Conservation (phyloP, 2,329 filamentous ascomycete genomes). For the Acrocalymma vagum region DNA sequence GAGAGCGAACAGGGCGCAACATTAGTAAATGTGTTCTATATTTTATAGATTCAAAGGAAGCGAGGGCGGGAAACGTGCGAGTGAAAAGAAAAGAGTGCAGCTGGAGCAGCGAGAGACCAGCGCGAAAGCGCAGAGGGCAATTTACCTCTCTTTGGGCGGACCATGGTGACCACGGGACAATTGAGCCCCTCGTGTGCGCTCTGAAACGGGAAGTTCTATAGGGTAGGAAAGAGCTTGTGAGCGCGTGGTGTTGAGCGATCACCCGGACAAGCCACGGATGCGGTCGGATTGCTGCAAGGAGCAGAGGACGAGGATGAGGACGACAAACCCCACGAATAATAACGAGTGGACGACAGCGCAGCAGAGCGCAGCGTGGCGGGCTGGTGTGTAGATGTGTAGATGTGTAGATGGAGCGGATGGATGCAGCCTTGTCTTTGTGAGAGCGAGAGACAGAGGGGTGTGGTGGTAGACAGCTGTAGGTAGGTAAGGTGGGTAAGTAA, state of each 20-base stretch:
- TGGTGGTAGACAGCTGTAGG: too few relatives aligned
- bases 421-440: too few relatives aligned
- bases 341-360: too few relatives aligned
- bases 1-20: constrained; percentile 29
- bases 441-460: too few relatives aligned
- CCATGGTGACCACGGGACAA: constrained; percentile 36
- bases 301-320: constrained; percentile 9
- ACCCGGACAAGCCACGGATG: constrained; percentile 42
- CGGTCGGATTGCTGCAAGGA: constrained; percentile 30
- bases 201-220: constrained; percentile 13
- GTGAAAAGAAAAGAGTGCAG: constrained; percentile 8
- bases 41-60: not conserved
- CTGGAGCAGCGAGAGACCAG: constrained; percentile 13
- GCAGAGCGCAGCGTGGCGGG: too few relatives aligned
- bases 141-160: constrained; percentile 48
- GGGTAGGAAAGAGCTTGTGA: too few relatives aligned
- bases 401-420: too few relatives aligned
- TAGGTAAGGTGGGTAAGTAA: too few relatives aligned
- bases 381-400: too few relatives aligned
- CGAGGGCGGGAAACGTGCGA: constrained; percentile 1
- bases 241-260: constrained; percentile 30
- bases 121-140: constrained; percentile 13
- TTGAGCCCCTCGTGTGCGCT: constrained; percentile 13
- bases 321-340: too few relatives aligned
- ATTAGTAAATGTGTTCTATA: constrained; percentile 34